Evolutionary conservation across 179 eudicot species (phyloP).

Genomic region (Beta corolliflora): DNA sequence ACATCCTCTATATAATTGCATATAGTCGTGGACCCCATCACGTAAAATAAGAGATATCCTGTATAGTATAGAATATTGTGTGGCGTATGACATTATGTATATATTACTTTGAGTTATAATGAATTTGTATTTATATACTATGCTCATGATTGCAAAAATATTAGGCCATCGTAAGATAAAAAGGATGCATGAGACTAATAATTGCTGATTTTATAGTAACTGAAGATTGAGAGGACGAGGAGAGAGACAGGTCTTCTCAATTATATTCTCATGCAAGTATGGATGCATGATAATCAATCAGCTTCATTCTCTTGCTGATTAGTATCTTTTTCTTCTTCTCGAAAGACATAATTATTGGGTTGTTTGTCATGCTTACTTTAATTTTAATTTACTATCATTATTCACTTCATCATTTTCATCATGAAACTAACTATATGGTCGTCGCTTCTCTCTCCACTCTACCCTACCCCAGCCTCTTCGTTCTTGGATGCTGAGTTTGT

Average conservation of each 20-base stretch:
- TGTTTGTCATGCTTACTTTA: slow-evolving; percentile 41
- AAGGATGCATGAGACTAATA: slow-evolving; percentile 17
- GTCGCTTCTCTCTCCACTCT: not conserved
- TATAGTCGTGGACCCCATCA: too few relatives aligned
- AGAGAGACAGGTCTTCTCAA: slow-evolving; percentile 19
- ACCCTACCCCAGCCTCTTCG: not conserved
- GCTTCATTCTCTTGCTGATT: not conserved
- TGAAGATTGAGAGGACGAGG: slow-evolving; percentile 19
- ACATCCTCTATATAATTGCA: too few relatives aligned
- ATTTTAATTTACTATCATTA: slow-evolving; percentile 16
- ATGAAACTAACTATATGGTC: slow-evolving; percentile 7
- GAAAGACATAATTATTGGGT: slow-evolving; percentile 33
- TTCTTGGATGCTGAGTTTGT: slow-evolving; percentile 34
- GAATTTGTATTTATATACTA: not conserved
- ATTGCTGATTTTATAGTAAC: slow-evolving; percentile 25
- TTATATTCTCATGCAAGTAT: slow-evolving; percentile 29
- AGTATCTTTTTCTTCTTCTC: slow-evolving; percentile 1
- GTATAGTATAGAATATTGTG: too few relatives aligned
- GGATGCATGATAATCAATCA: not conserved
- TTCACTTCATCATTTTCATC: slow-evolving; percentile 17
- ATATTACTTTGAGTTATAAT: too few relatives aligned
- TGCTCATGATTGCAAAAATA: slow-evolving; percentile 29
- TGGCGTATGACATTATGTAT: too few relatives aligned
- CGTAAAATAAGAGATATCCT: too few relatives aligned
- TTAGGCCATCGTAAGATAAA: not conserved